Evolutionary conservation across 2,329 filamentous ascomycete species (phyloP).

Genomic region (Ascochyta viciae-villosae): DNA sequence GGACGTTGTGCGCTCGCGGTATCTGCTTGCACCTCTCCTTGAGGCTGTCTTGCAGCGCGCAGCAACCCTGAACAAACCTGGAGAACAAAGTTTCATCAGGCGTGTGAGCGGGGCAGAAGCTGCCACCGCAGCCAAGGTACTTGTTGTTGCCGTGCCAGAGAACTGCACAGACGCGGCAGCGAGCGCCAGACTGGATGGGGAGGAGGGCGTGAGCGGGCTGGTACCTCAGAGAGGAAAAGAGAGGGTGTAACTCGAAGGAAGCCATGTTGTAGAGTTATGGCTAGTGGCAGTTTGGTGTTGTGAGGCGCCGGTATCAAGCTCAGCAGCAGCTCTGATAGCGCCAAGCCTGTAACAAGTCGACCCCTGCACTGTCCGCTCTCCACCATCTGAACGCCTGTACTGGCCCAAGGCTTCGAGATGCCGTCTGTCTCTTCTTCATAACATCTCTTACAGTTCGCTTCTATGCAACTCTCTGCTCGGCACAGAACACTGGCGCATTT

Average conservation of each 20-base stretch:
- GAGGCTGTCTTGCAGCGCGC: neutral
- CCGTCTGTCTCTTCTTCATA: no score
- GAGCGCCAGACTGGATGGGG: neutral
- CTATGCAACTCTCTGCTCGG: no score
- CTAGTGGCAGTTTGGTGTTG: neutral
- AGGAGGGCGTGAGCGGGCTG: neutral
- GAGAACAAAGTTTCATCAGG: neutral
- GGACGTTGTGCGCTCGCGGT: neutral
- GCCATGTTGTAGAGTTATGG: neutral
- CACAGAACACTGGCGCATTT: no score
- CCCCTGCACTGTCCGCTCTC: neutral
- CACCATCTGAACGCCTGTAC: neutral
- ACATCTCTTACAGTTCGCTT: no score
- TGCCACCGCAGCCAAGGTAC: neutral
- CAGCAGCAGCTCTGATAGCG: slow-evolving; percentile 1
- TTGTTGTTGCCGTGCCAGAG: neutral
- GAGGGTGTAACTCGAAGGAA: neutral
- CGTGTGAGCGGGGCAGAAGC: neutral
- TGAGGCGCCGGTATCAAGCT: neutral
- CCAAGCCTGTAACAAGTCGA: slow-evolving; percentile 1
- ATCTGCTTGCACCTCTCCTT: neutral
- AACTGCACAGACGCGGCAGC: neutral
- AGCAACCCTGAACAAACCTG: neutral
- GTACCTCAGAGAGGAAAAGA: neutral
- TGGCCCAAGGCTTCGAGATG: neutral